Evolutionary conservation across 140 eudicot species (phyloP), one percentile per base, ranked within the genome.

Genomic region (Senecio squalidus): DNA sequence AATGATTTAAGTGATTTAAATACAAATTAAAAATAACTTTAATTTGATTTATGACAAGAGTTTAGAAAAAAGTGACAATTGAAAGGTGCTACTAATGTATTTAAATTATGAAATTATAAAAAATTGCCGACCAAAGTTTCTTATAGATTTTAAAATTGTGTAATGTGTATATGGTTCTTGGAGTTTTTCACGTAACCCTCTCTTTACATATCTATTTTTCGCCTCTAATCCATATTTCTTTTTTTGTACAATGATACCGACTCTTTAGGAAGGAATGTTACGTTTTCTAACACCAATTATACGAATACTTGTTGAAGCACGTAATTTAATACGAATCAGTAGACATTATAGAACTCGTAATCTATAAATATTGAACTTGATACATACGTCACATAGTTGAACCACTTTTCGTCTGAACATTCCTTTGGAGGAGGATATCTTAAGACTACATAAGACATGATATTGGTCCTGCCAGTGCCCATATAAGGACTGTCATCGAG

Each of bases 101-200:
- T 23, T 34, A 25, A 9, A 38, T 31, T 54, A 54, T 25, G 17
- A 25, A 13, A n/a, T n/a, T n/a, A n/a, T n/a, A n/a, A n/a, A 28
- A 25, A 26, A 52, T 66, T 66, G 71, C 63, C 71, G 44, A 66
- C 71, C 71, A 66, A 53, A 53, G 54, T 40, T 26, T 26, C 25
- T 25, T 52, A 43, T 53, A 40, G 44, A 52, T 52, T 66, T 50
- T 16, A 25, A 66, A 34, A 66, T 53, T 39, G 54, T 30, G n/a
- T n/a, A n/a, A n/a, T n/a, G n/a, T n/a, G n/a, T n/a, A 15, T 24
- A 25, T 16, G 60, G 60, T 21, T 64, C 6, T 33, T 50, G 71
- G 30, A 66, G 62, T 66, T 66, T 28, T 38, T 66, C 62, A 53
- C 44, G 62, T 52, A 53, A 52, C 62, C 23, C 29, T 16, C 22